Base-by-base conservation (phyloP, 2,329 filamentous ascomycete species). In the Hypoxylon sp. region DNA sequence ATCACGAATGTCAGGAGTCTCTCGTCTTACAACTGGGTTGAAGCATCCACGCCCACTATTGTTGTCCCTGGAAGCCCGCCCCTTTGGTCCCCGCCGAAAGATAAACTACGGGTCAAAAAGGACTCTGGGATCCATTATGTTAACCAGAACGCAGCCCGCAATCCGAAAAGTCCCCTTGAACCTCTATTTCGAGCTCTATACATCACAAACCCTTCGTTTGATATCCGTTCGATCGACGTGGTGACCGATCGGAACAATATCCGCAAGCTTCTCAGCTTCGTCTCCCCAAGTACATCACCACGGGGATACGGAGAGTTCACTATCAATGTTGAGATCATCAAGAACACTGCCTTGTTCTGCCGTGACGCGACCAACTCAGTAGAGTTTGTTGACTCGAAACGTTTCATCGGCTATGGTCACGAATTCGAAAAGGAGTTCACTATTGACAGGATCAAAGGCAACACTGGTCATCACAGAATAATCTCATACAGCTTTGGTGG, bases 21-120 rank as follows among this genome's bases (percentile, higher is more conserved):
- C 10, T 76, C 83, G 2, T 86, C 84, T 1, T 86, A 86, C 73
- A 86, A 82, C 71, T 86, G 83, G 84, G 77, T 84, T 56, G 79
- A 82, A 56, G 74, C 76, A 23, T 59, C 75, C 0, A 72, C 63
- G 5, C 80, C 82, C 5, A 83, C 80, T 21, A 85, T 86, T 64
- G 77, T 78, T 21, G 77, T 85, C 19, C 83, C 83, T 19, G 83
- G 84, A 65, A 74, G 73, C 45, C 79, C 80, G 59, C 55, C 78
- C n/a, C 75, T 77, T 19, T 84, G 81, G 82, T 74, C 73, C 3
- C 71, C 80, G 49, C 78, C 75, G 9, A 66, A 48, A 19, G 56
- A 25, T 25, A 50, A 75, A 32, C 67, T 36, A 41, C 60, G 59
- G 36, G 50, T 83, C 4, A 64, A 71, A 6, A 77, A 79, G 60